Evolutionary conservation across 140 eudicot genomes (phyloP).

Genomic region (Cichorium intybus): DNA sequence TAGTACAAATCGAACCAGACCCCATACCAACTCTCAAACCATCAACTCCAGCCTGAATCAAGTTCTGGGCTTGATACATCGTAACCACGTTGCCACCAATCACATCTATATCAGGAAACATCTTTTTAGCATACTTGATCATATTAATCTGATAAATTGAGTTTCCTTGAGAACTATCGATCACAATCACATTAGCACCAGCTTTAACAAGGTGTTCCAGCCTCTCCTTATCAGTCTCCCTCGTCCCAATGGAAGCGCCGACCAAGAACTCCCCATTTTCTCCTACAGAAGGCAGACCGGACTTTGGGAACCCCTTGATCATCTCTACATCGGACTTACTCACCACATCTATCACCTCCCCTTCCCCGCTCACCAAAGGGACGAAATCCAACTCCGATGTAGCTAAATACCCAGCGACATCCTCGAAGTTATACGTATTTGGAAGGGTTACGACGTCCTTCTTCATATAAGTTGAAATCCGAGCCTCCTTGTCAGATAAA

Average conservation of each 20-base stretch:
- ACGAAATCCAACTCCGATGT: constrained; percentile 50
- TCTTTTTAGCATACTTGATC: constrained; percentile 71
- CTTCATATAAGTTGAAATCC: constrained; percentile 57
- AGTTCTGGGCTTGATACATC: constrained; percentile 69
- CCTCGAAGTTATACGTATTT: constrained; percentile 44
- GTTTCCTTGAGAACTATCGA: constrained; percentile 95
- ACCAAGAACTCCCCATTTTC: constrained; percentile 61
- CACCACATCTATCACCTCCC: constrained; percentile 47
- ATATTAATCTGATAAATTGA: constrained; percentile 83
- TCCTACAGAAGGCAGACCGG: constrained; percentile 63
- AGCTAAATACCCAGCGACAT: constrained; percentile 69
- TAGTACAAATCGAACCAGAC: constrained; percentile 94
- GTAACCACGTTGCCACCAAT: constrained; percentile 97
- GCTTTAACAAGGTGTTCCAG: constrained; percentile 71
- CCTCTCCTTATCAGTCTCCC: constrained; percentile 82
- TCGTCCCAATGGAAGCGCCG: constrained; percentile 80
- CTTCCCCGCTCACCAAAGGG: constrained; percentile 52
- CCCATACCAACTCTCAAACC: constrained; percentile 98
- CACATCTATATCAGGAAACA: constrained; percentile 62
- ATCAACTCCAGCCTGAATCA: constrained; percentile 93
- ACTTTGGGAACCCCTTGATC: constrained; percentile 56
- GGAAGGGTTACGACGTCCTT: constrained; percentile 39
- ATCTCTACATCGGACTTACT: constrained; percentile 49
- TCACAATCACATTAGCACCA: constrained; percentile 67
- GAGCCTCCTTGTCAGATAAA: constrained; percentile 36